These are phyloP conservation scores for Leccinum subgranulosum DNA, from an alignment of 768 basidiomycete genomes.

Conservation along the genomic window DNA sequence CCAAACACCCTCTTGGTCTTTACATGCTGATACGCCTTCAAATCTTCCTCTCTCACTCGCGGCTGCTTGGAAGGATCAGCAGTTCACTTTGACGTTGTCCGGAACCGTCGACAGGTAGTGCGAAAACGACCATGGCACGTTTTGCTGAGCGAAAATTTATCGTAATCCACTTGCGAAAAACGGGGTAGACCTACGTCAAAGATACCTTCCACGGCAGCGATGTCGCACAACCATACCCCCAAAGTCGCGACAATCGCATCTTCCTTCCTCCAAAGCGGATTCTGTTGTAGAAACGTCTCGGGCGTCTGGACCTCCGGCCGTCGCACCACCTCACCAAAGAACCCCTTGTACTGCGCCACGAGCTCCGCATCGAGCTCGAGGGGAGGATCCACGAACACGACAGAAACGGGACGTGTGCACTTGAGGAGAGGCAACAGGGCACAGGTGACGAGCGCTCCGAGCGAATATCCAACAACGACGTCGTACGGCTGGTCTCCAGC, in stretches of 20 bases:
- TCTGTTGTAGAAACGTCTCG: neutral
- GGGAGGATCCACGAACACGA: conserved; percentile 23
- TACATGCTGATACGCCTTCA: conserved; percentile 7
- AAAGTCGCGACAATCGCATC: neutral
- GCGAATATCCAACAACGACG: conserved; percentile 20
- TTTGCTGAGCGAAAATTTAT: conserved; percentile 14
- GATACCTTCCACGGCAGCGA: conserved; percentile 2
- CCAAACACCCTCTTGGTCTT: conserved; percentile 2
- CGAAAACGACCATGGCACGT: conserved; percentile 21
- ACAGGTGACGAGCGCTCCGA: conserved; percentile 16
- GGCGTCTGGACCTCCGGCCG: neutral
- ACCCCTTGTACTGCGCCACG: neutral
- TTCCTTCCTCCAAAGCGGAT: neutral
- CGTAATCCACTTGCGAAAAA: neutral
- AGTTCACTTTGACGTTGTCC: conserved; percentile 7
- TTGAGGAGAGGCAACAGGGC: conserved; percentile 16
- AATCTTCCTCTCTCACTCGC: neutral
- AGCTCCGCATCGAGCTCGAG: neutral
- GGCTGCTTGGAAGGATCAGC: conserved; percentile 10
- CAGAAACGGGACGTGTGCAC: neutral
- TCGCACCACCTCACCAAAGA: neutral
- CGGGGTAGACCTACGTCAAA: conserved; percentile 7
- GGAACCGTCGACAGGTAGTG: conserved; percentile 3
- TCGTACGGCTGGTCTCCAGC: neutral
- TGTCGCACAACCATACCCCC: conserved; percentile 5